These are phyloP conservation scores for Rosellinia necatrix DNA, from an alignment of 2,329 filamentous ascomycete species.

Conservation along the genomic window DNA sequence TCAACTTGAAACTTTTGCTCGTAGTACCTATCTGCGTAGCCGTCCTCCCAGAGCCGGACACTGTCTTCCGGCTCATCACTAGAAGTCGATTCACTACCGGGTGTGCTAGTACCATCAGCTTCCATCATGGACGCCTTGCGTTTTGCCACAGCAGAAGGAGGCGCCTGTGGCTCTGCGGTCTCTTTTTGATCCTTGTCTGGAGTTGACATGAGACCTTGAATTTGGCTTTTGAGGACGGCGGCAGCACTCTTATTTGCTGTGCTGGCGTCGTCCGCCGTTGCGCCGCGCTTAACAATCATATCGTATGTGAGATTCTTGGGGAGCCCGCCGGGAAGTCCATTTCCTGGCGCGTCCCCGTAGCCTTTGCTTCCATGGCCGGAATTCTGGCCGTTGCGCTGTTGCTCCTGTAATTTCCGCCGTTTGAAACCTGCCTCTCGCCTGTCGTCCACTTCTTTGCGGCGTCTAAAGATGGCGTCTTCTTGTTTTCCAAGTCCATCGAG, in stretches of 20 bases:
- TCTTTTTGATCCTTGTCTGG: conserved; percentile 28
- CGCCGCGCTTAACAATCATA: conserved; percentile 77
- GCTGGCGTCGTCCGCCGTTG: conserved; percentile 68
- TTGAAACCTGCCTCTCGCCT: conserved; percentile 79
- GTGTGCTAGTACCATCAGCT: conserved; percentile 57
- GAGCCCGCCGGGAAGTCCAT: conserved; percentile 55
- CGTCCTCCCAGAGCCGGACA: conserved; percentile 91
- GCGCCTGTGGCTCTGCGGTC: conserved; percentile 41
- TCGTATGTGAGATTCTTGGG: conserved; percentile 76
- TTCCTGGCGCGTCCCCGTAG: conserved; percentile 28
- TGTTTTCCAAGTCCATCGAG: conserved; percentile 86
- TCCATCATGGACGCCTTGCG: conserved; percentile 77
- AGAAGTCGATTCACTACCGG: conserved; percentile 61
- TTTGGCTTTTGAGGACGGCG: conserved; percentile 79
- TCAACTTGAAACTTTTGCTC: conserved; percentile 92
- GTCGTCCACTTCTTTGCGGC: conserved; percentile 84
- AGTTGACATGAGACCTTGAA: conserved; percentile 53
- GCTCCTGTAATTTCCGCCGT: conserved; percentile 73
- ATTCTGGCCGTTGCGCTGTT: conserved; percentile 46
- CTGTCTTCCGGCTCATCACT: conserved; percentile 73
- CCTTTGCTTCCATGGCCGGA: conserved; percentile 40
- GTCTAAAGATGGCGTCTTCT: conserved; percentile 90
- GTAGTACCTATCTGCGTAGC: conserved; percentile 95
- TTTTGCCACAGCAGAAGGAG: conserved; percentile 66
- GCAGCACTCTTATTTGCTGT: conserved; percentile 93